These are phyloP conservation scores for Polygonum maritimum DNA, from an alignment of 148 eudicot species.

Conservation along the genomic window DNA sequence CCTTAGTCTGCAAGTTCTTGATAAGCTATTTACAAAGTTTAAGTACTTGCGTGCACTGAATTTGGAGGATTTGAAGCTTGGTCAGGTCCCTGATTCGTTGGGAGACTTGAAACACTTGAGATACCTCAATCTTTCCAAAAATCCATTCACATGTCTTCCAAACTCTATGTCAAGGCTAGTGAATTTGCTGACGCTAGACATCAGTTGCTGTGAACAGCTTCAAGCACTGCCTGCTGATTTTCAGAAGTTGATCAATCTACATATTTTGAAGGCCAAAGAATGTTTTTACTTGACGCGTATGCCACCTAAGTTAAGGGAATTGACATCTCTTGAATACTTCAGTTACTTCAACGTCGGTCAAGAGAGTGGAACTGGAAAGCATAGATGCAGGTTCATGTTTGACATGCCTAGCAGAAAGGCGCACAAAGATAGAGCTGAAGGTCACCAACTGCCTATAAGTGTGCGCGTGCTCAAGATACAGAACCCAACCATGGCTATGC, in stretches of 20 bases:
- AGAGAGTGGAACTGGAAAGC: not conserved
- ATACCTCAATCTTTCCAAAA: conserved; percentile 19
- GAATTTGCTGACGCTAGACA: conserved; percentile 23
- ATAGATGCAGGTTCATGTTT: no score
- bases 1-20: conserved; percentile 18
- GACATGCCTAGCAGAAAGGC: not conserved
- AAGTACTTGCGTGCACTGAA: not conserved
- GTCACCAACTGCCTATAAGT: not conserved
- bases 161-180: conserved; percentile 19
- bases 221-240: not conserved
- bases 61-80: not conserved
- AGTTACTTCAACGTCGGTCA: not conserved
- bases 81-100: not conserved
- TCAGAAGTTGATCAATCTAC: no score
- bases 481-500: not conserved
- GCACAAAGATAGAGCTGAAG: not conserved
- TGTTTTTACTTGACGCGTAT: no score
- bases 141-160: not conserved
- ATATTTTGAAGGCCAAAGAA: no score
- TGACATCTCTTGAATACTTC: not conserved
- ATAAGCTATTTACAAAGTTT: not conserved
- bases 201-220: not conserved
- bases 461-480: not conserved
- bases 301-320: no score
- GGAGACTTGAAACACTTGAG: conserved; percentile 17